Conservation (phyloP, 164 flowering plant species). For the grape (Vitis vinifera) region ASM3070453v1 NC_081809.1:6478501-6479000, state of each 20-base stretch:
- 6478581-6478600: neutral
- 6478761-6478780: neutral
- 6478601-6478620: neutral
- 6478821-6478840: too few relatives aligned
- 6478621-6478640: too few relatives aligned
- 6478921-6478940: neutral
- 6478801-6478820: too few relatives aligned
- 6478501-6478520: conserved; percentile 61
- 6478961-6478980: neutral
- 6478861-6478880: neutral
- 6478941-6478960: neutral
- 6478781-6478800: neutral
- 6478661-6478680: neutral
- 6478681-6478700: neutral
- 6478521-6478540: conserved; percentile 78
- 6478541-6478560: conserved; percentile 95
- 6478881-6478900: neutral
- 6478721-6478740: neutral
- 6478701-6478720: neutral
- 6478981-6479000: neutral
- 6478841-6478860: too few relatives aligned
- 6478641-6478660: too few relatives aligned
- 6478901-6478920: neutral
- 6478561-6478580: conserved; percentile 90
- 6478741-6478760: neutral